Evolutionary conservation across 208 protist genomes (phyloP).

Genomic region (Wallacemonas collosoma): DNA sequence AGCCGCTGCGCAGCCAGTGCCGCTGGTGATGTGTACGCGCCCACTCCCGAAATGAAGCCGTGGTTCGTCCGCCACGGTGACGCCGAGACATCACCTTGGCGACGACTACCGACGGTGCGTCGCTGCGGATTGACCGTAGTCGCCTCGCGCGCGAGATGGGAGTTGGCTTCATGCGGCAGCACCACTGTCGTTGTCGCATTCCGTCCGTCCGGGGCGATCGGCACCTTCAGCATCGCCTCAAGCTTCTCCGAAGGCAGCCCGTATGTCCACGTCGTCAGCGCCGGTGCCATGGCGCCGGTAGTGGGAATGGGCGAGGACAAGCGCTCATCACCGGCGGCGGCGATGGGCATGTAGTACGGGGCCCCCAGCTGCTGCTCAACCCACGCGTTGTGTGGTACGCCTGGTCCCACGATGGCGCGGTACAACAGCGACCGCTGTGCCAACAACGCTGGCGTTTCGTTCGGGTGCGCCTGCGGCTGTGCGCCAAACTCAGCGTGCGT

Average conservation of each 20-base stretch:
- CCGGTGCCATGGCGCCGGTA: conserved; percentile 2
- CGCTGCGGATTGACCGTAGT: background rate
- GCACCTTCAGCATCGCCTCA: conserved; percentile 19
- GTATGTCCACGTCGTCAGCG: conserved; percentile 66
- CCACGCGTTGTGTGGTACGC: conserved; percentile 13
- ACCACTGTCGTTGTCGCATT: conserved; percentile 11
- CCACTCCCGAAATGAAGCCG: conserved; percentile 6
- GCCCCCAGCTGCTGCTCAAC: conserved; percentile 22
- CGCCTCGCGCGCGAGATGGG: background rate
- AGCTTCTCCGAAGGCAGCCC: conserved; percentile 38
- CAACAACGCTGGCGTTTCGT: conserved; percentile 20
- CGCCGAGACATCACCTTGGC: background rate
- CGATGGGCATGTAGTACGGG: conserved; percentile 29
- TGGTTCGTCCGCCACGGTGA: background rate
- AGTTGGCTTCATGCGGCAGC: conserved; percentile 6
- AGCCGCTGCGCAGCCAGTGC: conserved; percentile 65
- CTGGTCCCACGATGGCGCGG: conserved; percentile 16
- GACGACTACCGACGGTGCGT: background rate
- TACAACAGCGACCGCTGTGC: conserved; percentile 44
- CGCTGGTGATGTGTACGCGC: conserved; percentile 42
- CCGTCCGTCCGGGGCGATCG: conserved; percentile 24
- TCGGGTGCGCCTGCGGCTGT: conserved; percentile 3
- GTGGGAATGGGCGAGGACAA: too few relatives aligned
- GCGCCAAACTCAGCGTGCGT: conserved; percentile 23
- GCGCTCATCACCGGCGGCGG: conserved; percentile 1